A percentile compares a stretch with the other conserved stretches of the same genome.
Evolutionary conservation across 1,284 basidiomycete genomes (phyloP).

Genomic region (Ganoderma lucidum): DNA sequence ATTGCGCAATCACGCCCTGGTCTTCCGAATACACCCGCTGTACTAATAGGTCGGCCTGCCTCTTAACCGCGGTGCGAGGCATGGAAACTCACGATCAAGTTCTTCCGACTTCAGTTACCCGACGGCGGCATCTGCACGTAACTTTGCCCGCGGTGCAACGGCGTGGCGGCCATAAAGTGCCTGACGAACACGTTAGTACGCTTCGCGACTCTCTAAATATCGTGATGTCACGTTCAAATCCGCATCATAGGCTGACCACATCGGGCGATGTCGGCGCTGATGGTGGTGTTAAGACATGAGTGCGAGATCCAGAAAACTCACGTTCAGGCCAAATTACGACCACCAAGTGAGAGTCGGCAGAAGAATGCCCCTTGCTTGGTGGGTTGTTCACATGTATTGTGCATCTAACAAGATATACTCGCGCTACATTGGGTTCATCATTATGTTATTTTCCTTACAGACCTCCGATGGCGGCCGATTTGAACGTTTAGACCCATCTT

Average conservation of each 20-base stretch:
- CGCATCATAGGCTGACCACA: background rate
- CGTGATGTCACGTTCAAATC: background rate
- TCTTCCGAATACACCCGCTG: background rate
- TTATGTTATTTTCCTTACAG: background rate
- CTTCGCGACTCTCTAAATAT: background rate
- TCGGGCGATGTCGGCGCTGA: background rate
- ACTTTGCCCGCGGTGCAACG: background rate
- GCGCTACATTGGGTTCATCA: background rate
- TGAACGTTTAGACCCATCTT: background rate
- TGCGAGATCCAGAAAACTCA: background rate
- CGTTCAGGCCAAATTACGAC: background rate
- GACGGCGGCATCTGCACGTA: background rate
- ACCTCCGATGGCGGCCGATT: background rate
- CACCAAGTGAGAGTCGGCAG: background rate
- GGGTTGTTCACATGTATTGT: background rate
- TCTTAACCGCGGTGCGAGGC: background rate
- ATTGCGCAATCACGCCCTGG: background rate
- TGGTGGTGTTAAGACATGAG: background rate
- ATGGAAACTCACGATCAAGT: background rate
- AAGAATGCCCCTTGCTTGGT: background rate
- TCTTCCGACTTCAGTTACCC: conserved; percentile 5
- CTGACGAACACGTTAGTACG: background rate
- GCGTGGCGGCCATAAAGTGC: background rate
- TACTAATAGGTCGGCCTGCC: background rate
- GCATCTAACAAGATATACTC: background rate